A percentile compares a stretch with the other conserved stretches of the same genome.
phyloP scores from a whole-genome alignment of 371 early-diverging fungal species.

The Capillidium heterosporum region DNA sequence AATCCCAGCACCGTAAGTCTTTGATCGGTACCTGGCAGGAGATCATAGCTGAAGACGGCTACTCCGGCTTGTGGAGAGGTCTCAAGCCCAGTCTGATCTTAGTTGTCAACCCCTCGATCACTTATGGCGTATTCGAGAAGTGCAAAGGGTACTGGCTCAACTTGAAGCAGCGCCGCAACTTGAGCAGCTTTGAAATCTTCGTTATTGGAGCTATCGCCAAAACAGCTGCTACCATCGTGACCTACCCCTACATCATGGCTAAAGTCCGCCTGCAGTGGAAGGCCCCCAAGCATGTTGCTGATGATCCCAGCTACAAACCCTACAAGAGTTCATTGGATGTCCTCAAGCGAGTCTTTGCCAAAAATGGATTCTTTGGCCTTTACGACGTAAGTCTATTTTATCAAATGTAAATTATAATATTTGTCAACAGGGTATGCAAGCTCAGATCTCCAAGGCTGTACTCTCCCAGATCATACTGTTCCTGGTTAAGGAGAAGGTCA shows the following conservation, averaged over 20 bases:
- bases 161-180: constrained; percentile 14
- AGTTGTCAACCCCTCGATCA: constrained; percentile 90
- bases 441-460: constrained; percentile 92
- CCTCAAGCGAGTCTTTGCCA: constrained; percentile 48
- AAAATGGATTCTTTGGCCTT: constrained; percentile 77
- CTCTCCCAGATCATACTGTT: constrained; percentile 87
- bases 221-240: constrained; percentile 70
- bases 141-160: constrained; percentile 31
- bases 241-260: constrained; percentile 96
- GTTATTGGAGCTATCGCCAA: constrained; percentile 80
- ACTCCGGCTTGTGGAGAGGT: constrained; percentile 72
- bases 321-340: constrained; percentile 82
- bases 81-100: constrained; percentile 78
- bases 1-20: constrained; percentile 26
- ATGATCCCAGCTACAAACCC: constrained; percentile 23
- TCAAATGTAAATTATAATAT: not conserved
- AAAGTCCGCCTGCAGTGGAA: constrained; percentile 92
- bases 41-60: constrained; percentile 68
- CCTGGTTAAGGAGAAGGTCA: constrained; percentile 61
- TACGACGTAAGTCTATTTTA: constrained; percentile 48
- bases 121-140: constrained; percentile 88
- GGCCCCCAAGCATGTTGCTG: constrained; percentile 42
- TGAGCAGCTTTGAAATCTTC: constrained; percentile 66
- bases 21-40: constrained; percentile 34
- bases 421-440: constrained; percentile 64